These are phyloP conservation scores for Paraurostyla sp. DNA, from an alignment of 73 alveolate genomes.

Conservation along the genomic window DNA sequence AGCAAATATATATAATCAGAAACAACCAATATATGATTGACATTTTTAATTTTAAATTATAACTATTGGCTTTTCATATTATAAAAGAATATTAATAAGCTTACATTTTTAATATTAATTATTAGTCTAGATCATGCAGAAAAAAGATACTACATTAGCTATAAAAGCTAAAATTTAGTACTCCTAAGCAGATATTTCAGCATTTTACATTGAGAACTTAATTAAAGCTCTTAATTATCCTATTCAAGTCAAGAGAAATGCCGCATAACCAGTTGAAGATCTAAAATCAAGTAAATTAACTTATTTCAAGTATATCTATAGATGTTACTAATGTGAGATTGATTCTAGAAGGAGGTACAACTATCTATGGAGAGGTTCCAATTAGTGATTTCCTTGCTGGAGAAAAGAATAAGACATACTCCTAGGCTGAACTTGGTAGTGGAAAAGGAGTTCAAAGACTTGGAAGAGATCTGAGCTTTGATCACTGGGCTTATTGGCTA, in stretches of 20 bases:
- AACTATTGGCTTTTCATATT: no score
- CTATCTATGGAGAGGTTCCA: slow-evolving; percentile 68
- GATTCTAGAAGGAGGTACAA: slow-evolving; percentile 7
- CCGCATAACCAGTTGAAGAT: neutral
- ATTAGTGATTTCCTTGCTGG: slow-evolving; percentile 46
- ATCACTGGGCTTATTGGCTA: slow-evolving; percentile 63
- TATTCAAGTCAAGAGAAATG: slow-evolving; percentile 24
- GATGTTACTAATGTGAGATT: slow-evolving; percentile 63
- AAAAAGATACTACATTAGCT: slow-evolving; percentile 33
- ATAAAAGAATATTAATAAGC: neutral
- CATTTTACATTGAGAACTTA: slow-evolving; percentile 59
- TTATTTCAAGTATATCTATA: neutral
- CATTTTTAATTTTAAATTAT: neutral
- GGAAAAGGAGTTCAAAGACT: neutral
- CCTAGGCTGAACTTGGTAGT: neutral
- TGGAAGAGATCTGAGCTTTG: slow-evolving; percentile 30
- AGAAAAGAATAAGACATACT: slow-evolving; percentile 9
- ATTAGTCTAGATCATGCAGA: neutral
- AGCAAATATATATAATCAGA: neutral
- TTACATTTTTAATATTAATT: no score
- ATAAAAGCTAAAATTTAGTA: slow-evolving; percentile 23
- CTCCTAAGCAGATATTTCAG: slow-evolving; percentile 49
- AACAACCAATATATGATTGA: slow-evolving; percentile 26
- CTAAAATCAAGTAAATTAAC: neutral
- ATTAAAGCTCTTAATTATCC: slow-evolving; percentile 36